phyloP scores from a whole-genome alignment of 208 protist genomes.

The Leishmania braziliensis region DNA sequence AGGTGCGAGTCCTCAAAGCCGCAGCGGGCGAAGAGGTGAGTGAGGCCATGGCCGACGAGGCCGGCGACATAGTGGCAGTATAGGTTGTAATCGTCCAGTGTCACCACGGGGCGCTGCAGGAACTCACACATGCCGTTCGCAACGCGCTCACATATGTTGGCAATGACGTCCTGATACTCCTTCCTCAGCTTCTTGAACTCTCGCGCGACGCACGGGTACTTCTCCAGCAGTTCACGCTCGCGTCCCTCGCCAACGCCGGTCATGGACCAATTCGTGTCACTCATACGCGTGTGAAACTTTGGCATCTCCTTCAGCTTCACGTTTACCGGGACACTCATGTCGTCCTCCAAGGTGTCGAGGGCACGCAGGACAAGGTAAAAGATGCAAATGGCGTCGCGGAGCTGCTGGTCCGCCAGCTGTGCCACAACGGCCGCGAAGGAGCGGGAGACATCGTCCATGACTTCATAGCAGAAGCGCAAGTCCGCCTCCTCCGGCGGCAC shows the following conservation, averaged over 20 bases:
- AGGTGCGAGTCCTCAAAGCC: constrained; percentile 81
- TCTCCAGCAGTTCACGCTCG: constrained; percentile 76
- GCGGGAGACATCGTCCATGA: constrained; percentile 86
- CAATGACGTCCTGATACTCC: constrained; percentile 90
- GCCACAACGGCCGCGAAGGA: constrained; percentile 95
- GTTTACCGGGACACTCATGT: constrained; percentile 83
- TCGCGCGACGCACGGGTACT: constrained; percentile 65
- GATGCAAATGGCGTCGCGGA: constrained; percentile 93
- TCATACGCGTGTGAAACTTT: constrained; percentile 77
- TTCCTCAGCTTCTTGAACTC: constrained; percentile 68
- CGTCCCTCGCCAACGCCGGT: constrained; percentile 59
- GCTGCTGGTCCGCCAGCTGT: constrained; percentile 73
- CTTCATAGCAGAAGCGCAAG: constrained; percentile 90
- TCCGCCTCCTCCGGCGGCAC: constrained; percentile 52
- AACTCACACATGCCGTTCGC: constrained; percentile 95
- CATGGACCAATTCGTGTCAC: constrained; percentile 58
- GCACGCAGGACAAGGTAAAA: constrained; percentile 97
- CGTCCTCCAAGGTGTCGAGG: constrained; percentile 96
- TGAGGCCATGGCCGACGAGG: constrained; percentile 96
- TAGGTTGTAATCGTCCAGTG: constrained; percentile 87
- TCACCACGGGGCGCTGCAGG: constrained; percentile 79
- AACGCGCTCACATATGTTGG: constrained; percentile 93
- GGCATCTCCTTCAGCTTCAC: constrained; percentile 72
- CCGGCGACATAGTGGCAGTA: constrained; percentile 99
- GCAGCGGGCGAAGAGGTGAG: constrained; percentile 85